Evolutionary conservation across 1,139 yeast genomes (phyloP), one percentile per base, ranked within the genome.

Genomic region (Pichia sp.): DNA sequence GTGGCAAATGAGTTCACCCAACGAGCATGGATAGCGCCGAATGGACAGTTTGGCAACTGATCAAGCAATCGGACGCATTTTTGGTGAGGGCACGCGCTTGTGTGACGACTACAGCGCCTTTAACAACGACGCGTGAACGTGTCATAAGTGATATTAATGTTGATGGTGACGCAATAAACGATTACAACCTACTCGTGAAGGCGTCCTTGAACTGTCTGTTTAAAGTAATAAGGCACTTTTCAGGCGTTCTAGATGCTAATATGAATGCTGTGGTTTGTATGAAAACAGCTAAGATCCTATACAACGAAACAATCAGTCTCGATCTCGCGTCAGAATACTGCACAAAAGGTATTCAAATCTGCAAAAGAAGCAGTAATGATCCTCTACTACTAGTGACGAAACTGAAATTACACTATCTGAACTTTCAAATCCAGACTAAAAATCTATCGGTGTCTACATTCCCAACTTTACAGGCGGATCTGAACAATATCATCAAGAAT

Each of bases 281-380:
- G 38, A 58, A 58, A 32, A 46, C 71, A 13, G 64, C 73, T 1
- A 49, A 48, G 14, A 35, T 69, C 3, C 59, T 66, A 39, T 59
- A 60, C 30, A 44, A 47, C 17, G 77, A 72, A 40, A 71, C 76
- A 0, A 55, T 54, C 12, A 62, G 63, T 38, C 42, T 54, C 12
- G 61, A 60, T 26, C 44, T 54, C 20, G 75, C 77, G 0, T 67
- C 66, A 22, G 60, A 56, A 3, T 64, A 62, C 37, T 56, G 64
- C n/a, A 56, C 55, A 30, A 55, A 54, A 40, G 70, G 74, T 3
- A 50, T 67, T 2, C 46, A 58, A 1, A 44, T 69, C 5, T 56
- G 72, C 6, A 46, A 52, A 11, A 52, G 69, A 50, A 41, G 46
- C 35, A 42, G 35, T 13, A 41, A 47, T 35, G 40, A 33, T n/a